phyloP scores from a whole-genome alignment of 768 basidiomycete genomes.

The Russula earlei region DNA sequence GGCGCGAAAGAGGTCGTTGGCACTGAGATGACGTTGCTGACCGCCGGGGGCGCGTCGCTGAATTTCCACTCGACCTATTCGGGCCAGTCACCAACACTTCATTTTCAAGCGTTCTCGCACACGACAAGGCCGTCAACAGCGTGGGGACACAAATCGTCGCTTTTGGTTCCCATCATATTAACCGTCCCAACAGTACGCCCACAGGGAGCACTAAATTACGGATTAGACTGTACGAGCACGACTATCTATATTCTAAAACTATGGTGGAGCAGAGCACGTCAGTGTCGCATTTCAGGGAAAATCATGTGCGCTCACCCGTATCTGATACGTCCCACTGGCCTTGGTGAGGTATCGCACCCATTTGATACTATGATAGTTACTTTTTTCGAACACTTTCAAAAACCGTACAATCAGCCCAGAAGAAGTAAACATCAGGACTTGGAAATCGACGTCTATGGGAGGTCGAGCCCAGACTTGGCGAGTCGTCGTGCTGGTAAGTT shows the following conservation, averaged over 20 bases:
- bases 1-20: background rate
- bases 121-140: background rate
- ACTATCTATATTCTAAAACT: slow-evolving; percentile 12
- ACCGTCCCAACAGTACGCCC: too few relatives aligned
- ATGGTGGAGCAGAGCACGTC: background rate
- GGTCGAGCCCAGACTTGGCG: slow-evolving; percentile 97
- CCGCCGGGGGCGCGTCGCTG: slow-evolving; percentile 1
- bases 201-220: background rate
- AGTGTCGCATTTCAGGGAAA: background rate
- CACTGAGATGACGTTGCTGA: background rate
- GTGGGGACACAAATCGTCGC: background rate
- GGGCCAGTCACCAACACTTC: background rate
- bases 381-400: slow-evolving; percentile 97
- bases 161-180: background rate
- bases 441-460: slow-evolving; percentile 97
- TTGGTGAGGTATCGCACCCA: slow-evolving; percentile 95
- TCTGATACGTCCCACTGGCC: slow-evolving; percentile 88
- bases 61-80: background rate
- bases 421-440: slow-evolving; percentile 97
- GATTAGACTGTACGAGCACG: background rate
- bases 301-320: slow-evolving; percentile 57
- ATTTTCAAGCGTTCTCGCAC: background rate
- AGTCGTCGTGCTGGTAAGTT: slow-evolving; percentile 78
- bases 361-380: slow-evolving; percentile 87
- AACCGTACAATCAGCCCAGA: slow-evolving; percentile 95